Evolutionary conservation across 2,329 filamentous ascomycete genomes (phyloP), one percentile per base, ranked within the genome.

Genomic region (Colletotrichum phormii): DNA sequence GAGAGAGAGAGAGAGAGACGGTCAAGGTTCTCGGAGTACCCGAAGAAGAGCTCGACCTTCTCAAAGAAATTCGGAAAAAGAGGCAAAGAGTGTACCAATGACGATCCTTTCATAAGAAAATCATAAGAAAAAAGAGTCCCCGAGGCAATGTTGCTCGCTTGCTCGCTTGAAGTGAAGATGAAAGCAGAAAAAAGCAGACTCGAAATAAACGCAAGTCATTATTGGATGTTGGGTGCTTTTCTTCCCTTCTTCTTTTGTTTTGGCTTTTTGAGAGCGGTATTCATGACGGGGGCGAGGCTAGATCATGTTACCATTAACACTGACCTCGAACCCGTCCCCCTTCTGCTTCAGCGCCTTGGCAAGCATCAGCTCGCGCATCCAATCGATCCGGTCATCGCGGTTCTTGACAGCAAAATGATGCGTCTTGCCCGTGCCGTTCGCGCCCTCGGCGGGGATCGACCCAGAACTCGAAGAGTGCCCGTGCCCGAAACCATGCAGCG

Each of bases 311-410:
- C 94, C 94, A 79, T 96, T 96, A 75, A 95, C 90, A 79, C 91
- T 93, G 77, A 97, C 90, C 83, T 95, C 93, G 77, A 93, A 96
- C 22, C 94, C 94, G 77, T 95, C 92, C 59, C 90, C 91, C 88
- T 95, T 97, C 83, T 95, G 93, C 86, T 92, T 94, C 80, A 95
- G 86, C 22, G 94, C 94, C 86, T 97, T 97, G 66, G 94, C 94
- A 58, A 97, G 90, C 94, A 97, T 97, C 74, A 97, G 85, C 87
- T 97, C 94, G 67, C 94, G 89, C 94, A 97, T 97, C 97, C 97
- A 99, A 81, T 98, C 96, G 78, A 98, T 98, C 74, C 96, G 90
- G 80, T 98, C 94, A 79, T 98, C 94, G 15, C 95, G 90, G 78
- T 88, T 91, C 84, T 93, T 93, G 77, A 98, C 96, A 0, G 96